Percentiles rank a stretch among this genome's conserved stretches.
Conservation (phyloP, 345 rosid genomes). For the Corchorus capsularis region DNA sequence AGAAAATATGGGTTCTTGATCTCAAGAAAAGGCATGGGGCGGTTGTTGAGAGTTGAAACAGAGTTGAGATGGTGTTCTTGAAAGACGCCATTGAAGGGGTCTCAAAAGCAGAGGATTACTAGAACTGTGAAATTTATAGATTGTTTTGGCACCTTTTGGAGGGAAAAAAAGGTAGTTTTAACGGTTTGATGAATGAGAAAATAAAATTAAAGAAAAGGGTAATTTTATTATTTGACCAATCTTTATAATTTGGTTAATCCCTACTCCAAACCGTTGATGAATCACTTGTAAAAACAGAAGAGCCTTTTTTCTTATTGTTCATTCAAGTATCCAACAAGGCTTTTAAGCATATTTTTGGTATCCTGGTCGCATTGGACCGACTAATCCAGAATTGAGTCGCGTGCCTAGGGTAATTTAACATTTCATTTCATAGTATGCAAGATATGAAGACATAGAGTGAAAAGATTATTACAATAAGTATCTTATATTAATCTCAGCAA, state of each 20-base stretch:
- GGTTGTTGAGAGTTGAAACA: slow-evolving; percentile 23
- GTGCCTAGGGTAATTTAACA: too few relatives aligned
- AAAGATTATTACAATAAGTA: too few relatives aligned
- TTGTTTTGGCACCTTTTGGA: too few relatives aligned
- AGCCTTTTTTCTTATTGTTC: not conserved
- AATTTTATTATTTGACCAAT: not conserved
- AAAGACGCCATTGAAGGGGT: not conserved
- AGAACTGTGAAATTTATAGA: not conserved
- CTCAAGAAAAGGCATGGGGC: slow-evolving; percentile 21
- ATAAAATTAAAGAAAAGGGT: not conserved
- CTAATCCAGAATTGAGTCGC: too few relatives aligned
- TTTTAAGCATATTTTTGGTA: too few relatives aligned
- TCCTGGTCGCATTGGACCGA: too few relatives aligned
- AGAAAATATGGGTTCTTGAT: slow-evolving; percentile 41
- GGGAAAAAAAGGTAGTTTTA: not conserved
- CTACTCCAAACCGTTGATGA: not conserved
- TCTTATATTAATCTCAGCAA: not conserved
- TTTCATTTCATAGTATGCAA: too few relatives aligned
- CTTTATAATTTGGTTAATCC: not conserved
- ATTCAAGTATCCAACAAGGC: not conserved
- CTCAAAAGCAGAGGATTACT: not conserved
- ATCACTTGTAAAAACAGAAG: not conserved
- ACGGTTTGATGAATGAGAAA: not conserved
- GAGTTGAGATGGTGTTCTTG: slow-evolving; percentile 29
- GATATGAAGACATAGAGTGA: too few relatives aligned